Evolutionary conservation across 179 eudicot species (phyloP).

Genomic region (Silene noctiflora): DNA sequence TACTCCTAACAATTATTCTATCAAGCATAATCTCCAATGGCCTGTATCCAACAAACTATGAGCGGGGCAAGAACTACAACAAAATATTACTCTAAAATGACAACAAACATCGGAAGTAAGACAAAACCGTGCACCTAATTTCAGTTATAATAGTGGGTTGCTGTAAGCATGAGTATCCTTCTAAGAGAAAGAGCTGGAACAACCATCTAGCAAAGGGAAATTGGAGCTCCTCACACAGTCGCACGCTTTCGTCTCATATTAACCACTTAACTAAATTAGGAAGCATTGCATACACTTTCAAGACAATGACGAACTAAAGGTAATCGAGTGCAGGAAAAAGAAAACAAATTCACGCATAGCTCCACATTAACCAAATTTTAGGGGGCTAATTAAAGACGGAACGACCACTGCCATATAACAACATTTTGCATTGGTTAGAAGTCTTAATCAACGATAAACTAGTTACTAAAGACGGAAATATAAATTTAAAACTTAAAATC

Average conservation of each 20-base stretch:
- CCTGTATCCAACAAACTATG: conserved; percentile 6
- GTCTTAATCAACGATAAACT: background rate
- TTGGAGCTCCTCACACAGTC: conserved; percentile 5
- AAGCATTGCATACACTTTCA: conserved; percentile 6
- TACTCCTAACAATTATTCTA: background rate
- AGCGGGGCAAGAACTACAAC: background rate
- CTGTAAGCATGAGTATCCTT: conserved; percentile 5
- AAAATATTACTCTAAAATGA: conserved; percentile 20
- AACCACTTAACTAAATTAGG: conserved; percentile 11
- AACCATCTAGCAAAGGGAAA: conserved; percentile 20
- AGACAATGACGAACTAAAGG: background rate
- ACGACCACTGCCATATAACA: background rate
- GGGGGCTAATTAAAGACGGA: background rate
- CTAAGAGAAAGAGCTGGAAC: conserved; percentile 16
- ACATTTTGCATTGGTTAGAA: background rate
- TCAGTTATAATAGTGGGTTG: background rate
- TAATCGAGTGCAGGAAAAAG: background rate
- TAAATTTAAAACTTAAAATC: background rate
- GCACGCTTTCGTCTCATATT: conserved; percentile 10
- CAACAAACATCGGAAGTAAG: conserved; percentile 4
- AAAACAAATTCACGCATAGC: background rate
- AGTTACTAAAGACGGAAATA: background rate
- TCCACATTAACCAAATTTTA: conserved; percentile 6
- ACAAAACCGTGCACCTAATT: background rate
- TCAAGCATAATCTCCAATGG: conserved; percentile 9